These are phyloP conservation scores for Acanthamoeba divionensis DNA, from an alignment of 208 protist genomes.

Conservation along the genomic window DNA sequence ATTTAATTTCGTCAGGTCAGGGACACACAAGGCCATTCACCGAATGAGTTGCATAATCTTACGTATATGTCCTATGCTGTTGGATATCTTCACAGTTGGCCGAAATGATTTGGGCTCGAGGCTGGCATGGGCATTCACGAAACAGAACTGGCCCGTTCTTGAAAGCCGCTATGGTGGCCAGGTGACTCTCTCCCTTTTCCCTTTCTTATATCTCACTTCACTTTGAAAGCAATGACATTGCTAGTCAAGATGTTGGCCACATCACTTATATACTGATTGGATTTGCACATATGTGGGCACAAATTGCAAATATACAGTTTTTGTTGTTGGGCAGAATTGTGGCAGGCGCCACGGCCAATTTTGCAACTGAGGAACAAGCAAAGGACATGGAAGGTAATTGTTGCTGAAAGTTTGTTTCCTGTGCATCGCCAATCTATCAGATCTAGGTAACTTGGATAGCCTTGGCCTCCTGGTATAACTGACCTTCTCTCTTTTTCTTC, in stretches of 20 bases:
- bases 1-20: constrained; percentile 2
- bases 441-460: too few relatives aligned
- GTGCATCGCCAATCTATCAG: too few relatives aligned
- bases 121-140: constrained; percentile 18
- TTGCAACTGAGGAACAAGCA: constrained; percentile 19
- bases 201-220: too few relatives aligned
- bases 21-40: too few relatives aligned
- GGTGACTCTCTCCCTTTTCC: not conserved
- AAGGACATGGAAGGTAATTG: not conserved
- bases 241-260: too few relatives aligned
- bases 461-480: not conserved
- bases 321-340: constrained; percentile 18
- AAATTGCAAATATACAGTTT: not conserved
- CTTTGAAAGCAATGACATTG: too few relatives aligned
- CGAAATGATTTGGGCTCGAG: not conserved
- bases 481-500: not conserved
- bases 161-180: not conserved
- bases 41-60: too few relatives aligned
- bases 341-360: not conserved
- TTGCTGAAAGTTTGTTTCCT: too few relatives aligned
- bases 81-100: not conserved
- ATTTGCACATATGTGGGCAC: not conserved
- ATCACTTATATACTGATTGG: not conserved
- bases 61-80: not conserved
- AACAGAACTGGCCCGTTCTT: not conserved